Conservation (phyloP, 2,329 filamentous ascomycete genomes). For the Claviceps purpurea region DNA sequence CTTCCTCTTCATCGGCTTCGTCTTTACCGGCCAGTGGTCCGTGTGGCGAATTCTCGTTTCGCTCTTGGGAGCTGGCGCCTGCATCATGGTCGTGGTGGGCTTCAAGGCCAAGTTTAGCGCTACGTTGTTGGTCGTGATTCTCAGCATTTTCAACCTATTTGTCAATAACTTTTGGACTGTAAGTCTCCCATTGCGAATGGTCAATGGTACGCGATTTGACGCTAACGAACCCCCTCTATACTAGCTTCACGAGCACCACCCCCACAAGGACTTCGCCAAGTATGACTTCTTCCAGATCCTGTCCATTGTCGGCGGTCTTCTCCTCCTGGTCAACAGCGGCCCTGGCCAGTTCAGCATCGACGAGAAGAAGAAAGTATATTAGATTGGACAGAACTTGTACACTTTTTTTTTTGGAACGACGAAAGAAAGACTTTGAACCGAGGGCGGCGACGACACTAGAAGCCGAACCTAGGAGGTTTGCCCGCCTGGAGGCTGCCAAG, state of each 20-base stretch:
- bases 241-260: constrained; percentile 91
- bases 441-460: too few relatives aligned
- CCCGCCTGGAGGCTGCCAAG: not conserved
- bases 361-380: constrained; percentile 99
- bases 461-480: not conserved
- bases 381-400: constrained; percentile 11
- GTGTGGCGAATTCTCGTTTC: constrained; percentile 79
- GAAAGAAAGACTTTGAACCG: not conserved
- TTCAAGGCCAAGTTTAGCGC: constrained; percentile 99
- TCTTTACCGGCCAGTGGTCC: constrained; percentile 89
- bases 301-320: constrained; percentile 91
- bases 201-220: not conserved
- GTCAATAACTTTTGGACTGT: constrained; percentile 99
- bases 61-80: constrained; percentile 74
- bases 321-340: constrained; percentile 96
- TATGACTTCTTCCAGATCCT: constrained; percentile 99
- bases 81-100: constrained; percentile 95
- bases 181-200: constrained; percentile 24
- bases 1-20: constrained; percentile 93
- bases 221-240: not conserved
- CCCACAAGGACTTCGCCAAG: constrained; percentile 99
- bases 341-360: constrained; percentile 96
- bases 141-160: constrained; percentile 91
- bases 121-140: constrained; percentile 82
- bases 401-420: not conserved